A percentile compares a stretch with the other conserved stretches of the same genome.
Conservation (phyloP, 2,329 filamentous ascomycete genomes). For the Arthrobotrys musiformis region DNA sequence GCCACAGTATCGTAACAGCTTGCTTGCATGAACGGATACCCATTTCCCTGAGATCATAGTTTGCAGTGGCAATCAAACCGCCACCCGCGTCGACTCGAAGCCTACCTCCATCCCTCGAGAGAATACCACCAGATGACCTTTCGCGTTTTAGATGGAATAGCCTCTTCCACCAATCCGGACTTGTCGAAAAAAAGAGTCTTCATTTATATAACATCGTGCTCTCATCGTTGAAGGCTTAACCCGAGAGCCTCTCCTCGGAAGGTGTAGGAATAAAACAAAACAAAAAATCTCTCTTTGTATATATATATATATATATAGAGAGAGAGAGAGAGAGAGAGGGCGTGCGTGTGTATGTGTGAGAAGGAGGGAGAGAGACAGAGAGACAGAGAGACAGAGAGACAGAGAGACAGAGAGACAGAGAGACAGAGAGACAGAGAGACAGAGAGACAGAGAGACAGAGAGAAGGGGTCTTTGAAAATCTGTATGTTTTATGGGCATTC, state of each 20-base stretch:
- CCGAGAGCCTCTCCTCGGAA: background rate
- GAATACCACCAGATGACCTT: background rate
- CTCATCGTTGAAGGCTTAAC: background rate
- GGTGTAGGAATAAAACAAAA: too few relatives aligned
- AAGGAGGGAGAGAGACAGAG: too few relatives aligned
- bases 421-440: too few relatives aligned
- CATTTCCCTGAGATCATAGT: background rate
- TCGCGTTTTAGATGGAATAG: constrained; percentile 30
- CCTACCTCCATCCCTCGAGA: background rate
- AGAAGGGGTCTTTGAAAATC: background rate
- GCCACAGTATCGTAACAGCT: background rate
- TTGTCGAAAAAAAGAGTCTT: background rate
- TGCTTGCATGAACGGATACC: background rate
- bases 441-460: too few relatives aligned
- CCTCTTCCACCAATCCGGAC: background rate
- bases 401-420: too few relatives aligned
- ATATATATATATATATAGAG: too few relatives aligned
- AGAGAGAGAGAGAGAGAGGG: too few relatives aligned
- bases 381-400: too few relatives aligned
- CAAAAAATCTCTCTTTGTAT: too few relatives aligned
- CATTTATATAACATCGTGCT: background rate
- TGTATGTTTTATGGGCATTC: background rate
- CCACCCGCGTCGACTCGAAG: background rate
- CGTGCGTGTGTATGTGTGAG: too few relatives aligned
- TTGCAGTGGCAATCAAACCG: background rate